Evolutionary conservation across 306 rosid species (phyloP), one percentile per base, ranked within the genome.

Genomic region (Quercus agrifolia): DNA sequence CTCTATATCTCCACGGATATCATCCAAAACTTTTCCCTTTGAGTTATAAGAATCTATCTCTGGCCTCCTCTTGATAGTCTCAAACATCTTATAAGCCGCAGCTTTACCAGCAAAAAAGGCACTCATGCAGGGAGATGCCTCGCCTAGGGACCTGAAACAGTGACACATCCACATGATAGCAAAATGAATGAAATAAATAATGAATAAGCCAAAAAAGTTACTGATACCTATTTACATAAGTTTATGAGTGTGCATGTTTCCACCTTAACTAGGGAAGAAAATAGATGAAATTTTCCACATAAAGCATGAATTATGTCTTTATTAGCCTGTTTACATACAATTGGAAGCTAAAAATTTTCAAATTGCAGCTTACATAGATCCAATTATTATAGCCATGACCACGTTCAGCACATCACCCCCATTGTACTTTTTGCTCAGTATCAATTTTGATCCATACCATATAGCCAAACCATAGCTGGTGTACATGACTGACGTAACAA

Each of bases 391-490:
- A 72, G 97, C 88, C 6, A 85, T 49, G 70, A 92, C 83, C 38
- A 88, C 87, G 35, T 81, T 84, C 15, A 87, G 58, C 49, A 88
- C 91, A 64, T 87, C 81, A 51, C 97, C 97, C 23, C 94, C 97
- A 1, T 85, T 85, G 35, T 92, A 88, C 62, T 89, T 91, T 77
- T 85, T 87, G 52, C 88, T 88, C 20, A 90, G 67, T 52, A 92
- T 76, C 97, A 92, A 79, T 84, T 83, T 90, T 80, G 90, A 88
- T 74, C 94, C 97, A 81, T 74, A 90, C 97, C 92, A 92, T 74
- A 88, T 78, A 14, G 91, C 85, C 84, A 88, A 74, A 52, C 77
- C 89, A 81, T 87, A 92, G 15, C 83, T 67, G 69, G 88, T 5
- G 83, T 79, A 90, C 51, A 85, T 64, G 28, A 90, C 46, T 33